Evolutionary conservation across 345 rosid species (phyloP), one percentile per base, ranked within the genome.

Genomic region (Gossypium ekmanianum): DNA sequence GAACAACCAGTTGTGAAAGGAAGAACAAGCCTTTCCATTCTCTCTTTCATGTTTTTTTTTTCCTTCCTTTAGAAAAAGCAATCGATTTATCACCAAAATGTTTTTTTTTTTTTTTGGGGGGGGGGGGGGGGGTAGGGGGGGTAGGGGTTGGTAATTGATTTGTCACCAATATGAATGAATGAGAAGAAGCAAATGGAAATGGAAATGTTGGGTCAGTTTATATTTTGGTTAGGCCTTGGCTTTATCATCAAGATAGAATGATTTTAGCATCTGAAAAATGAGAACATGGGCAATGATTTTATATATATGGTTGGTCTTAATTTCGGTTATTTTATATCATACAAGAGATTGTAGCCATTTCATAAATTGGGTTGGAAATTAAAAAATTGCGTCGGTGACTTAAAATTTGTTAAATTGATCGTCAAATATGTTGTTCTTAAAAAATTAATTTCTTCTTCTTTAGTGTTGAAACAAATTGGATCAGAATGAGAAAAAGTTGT

Each of bases 181-280:
- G 41, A 34, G 41, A 34, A 34, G 41, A 64, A 41, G 13, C 69
- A 12, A 67, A 67, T 11, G 10, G 17, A 18, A 48, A 68, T 68
- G 43, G 57, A 26, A 68, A 6, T 41, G 10, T 66, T 20, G 75
- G 20, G 18, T 13, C 52, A 72, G 14, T 56, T 17, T 72, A 72
- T 58, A 72, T 43, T 34, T 22, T 11, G 75, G 62, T 58, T 18
- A 20, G 47, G 10, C 24, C 16, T 61, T 61, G 56, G 76, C 76
- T 73, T 73, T 73, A 61, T 26, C 58, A 73, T 47, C 26, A 73
- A 73, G 76, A 20, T 59, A 73, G 44, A 73, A 61, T 73, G 27
- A 73, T 73, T 73, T 61, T 61, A 43, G 44, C 16, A 24, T 47
- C 1, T 34, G 22, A 34, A 47, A 73, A 27, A 58, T 10, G 14